Evolutionary conservation across 2,329 filamentous ascomycete species (phyloP).

Genomic region (Neocucurbitaria cava): DNA sequence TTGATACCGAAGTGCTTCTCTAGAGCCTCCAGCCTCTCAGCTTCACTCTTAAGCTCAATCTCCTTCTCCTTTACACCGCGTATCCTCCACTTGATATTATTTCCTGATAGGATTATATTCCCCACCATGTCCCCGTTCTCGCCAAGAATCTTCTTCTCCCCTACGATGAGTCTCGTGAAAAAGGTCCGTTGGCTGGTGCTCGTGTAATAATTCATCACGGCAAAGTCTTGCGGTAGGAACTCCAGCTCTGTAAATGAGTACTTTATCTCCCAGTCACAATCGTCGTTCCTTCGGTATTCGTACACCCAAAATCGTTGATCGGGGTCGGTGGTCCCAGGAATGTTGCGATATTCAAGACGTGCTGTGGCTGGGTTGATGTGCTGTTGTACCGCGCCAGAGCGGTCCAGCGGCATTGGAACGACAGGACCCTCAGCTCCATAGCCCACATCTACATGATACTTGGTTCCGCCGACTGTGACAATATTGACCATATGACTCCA

Average conservation of each 20-base stretch:
- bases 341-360: slow-evolving; percentile 44
- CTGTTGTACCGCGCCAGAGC: slow-evolving; percentile 27
- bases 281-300: slow-evolving; percentile 43
- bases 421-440: slow-evolving; percentile 51
- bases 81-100: slow-evolving; percentile 55
- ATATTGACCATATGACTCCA: slow-evolving; percentile 56
- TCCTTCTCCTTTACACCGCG: slow-evolving; percentile 52
- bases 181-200: slow-evolving; percentile 41
- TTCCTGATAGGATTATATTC: slow-evolving; percentile 52
- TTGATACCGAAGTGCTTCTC: slow-evolving; percentile 54
- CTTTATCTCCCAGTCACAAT: slow-evolving; percentile 63
- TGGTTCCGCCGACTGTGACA: slow-evolving; percentile 45
- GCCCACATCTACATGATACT: slow-evolving; percentile 53
- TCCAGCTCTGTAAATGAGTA: slow-evolving; percentile 67
- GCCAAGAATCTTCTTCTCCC: slow-evolving; percentile 60
- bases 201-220: slow-evolving; percentile 44
- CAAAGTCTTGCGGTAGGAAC: slow-evolving; percentile 43
- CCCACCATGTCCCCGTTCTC: slow-evolving; percentile 45
- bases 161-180: slow-evolving; percentile 41
- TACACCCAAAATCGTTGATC: slow-evolving; percentile 55
- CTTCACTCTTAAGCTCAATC: slow-evolving; percentile 51
- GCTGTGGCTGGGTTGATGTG: slow-evolving; percentile 42
- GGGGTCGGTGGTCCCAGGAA: slow-evolving; percentile 40
- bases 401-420: slow-evolving; percentile 47
- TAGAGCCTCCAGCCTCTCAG: slow-evolving; percentile 53